Base-by-base conservation (phyloP, 371 early-diverging fungal genomes). In the Neoconidiobolus thromboides region DNA sequence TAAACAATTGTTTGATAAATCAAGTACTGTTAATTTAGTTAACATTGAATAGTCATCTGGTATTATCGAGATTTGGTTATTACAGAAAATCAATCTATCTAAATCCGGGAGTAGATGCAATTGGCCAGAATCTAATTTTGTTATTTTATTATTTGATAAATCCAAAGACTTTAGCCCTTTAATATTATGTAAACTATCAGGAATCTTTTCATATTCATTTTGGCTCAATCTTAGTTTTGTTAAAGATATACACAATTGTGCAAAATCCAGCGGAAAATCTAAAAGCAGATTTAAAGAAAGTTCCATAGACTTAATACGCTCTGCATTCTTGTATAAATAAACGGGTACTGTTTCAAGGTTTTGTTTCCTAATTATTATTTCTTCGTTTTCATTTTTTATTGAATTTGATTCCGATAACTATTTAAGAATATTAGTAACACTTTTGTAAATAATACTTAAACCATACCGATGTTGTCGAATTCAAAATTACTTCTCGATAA, bases 1-100 rank as follows among this genome's bases (percentile, higher is more conserved):
- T 49, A 91, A 68, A 26, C 76, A 75, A 67, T 91, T 91, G 71
- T 86, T 88, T 40, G 86, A 79, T 56, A 91, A 64, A 65, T 92
- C 89, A n/a, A 94, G 76, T 46, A 78, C 76, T 12, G 70, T 71
- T 6, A 94, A 70, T 9, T 76, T 69, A 12, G 64, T 48, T 7
- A 90, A 75, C 12, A 74, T 61, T 51, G 79, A 78, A 37, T 87
- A 67, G 0, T 75, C 75, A 39, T 61, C 58, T 0, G 91, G 91
- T 51, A 93, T 78, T 37, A 62, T 61, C 1, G 71, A 66, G 55
- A 93, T 70, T 15, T 76, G 75, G 69, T 93, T 93, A 71, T 87
- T 90, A 51, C 78, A 78, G 5, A 89, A 73, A 60, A 73, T 68
- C 1, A 93, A 70, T 1, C 75, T 73, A 2, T 67, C 65, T 40